phyloP scores from a whole-genome alignment of 495 filamentous ascomycete genomes.

The Peziza echinospora region DNA sequence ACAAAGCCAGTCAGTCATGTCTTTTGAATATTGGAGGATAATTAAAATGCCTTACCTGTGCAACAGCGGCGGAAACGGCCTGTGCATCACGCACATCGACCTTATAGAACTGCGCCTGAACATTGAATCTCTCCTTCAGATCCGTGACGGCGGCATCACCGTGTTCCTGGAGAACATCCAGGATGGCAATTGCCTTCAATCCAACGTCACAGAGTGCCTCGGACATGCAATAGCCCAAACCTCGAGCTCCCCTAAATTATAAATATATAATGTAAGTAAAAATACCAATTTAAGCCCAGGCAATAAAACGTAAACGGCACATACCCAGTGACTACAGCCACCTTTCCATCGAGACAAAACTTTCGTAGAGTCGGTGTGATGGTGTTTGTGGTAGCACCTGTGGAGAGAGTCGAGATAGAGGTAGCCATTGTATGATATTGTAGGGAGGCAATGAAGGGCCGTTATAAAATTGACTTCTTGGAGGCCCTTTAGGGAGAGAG shows the following conservation, averaged over 20 bases:
- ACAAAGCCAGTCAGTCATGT: too few species aligned
- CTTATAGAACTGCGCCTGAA: conserved; percentile 54
- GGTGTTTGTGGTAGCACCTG: too few species aligned
- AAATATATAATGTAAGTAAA: neutral
- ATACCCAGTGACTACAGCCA: conserved; percentile 53
- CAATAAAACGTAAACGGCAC: conserved; percentile 10
- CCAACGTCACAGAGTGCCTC: conserved; percentile 52
- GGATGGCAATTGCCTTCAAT: conserved; percentile 47
- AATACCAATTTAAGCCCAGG: conserved; percentile 1
- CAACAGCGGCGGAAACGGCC: conserved; percentile 39
- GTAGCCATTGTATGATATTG: too few species aligned
- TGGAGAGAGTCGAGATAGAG: too few species aligned
- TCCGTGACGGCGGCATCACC: conserved; percentile 44
- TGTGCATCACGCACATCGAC: conserved; percentile 51
- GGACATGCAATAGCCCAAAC: conserved; percentile 57
- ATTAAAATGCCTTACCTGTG: conserved; percentile 14
- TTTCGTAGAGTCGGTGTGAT: conserved; percentile 36
- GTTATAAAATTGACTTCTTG: too few species aligned
- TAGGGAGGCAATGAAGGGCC: too few species aligned
- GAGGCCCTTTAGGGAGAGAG: too few species aligned
- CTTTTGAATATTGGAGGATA: too few species aligned
- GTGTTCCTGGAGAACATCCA: conserved; percentile 53
- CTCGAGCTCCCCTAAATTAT: conserved; percentile 42
- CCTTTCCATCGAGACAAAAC: conserved; percentile 42
- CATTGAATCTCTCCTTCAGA: conserved; percentile 41